Evolutionary conservation across 23 red algal genomes (phyloP).

Genomic region (Chondrus crispus): DNA sequence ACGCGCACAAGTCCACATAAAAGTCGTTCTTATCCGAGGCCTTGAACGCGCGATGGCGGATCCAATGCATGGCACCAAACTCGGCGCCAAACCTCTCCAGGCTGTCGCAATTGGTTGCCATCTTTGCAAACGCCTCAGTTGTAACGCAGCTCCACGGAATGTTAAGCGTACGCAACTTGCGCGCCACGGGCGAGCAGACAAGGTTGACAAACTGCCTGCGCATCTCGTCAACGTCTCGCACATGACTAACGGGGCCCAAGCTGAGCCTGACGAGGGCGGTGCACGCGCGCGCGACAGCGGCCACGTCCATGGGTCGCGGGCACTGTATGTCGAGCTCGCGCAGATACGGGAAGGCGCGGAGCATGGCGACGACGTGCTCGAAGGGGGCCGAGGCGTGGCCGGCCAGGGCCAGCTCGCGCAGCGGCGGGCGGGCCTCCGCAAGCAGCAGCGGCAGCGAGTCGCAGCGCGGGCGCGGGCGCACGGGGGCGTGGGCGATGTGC

Average conservation of each 20-base stretch:
- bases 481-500: neutral
- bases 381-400: slow-evolving; percentile 25
- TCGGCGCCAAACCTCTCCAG: slow-evolving; percentile 46
- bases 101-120: slow-evolving; percentile 18
- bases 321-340: slow-evolving; percentile 26
- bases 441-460: slow-evolving; percentile 16
- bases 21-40: neutral
- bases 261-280: slow-evolving; percentile 10
- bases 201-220: slow-evolving; percentile 40
- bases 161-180: slow-evolving; percentile 3
- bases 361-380: slow-evolving; percentile 57
- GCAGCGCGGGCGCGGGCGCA: neutral
- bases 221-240: slow-evolving; percentile 49
- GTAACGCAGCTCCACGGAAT: slow-evolving; percentile 49
- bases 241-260: neutral
- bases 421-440: slow-evolving; percentile 22
- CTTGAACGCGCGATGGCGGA: slow-evolving; percentile 42
- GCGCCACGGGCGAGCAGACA: slow-evolving; percentile 6
- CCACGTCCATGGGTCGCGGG: slow-evolving; percentile 51
- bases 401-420: slow-evolving; percentile 31
- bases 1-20: slow-evolving; percentile 15
- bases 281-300: slow-evolving; percentile 42
- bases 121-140: slow-evolving; percentile 30
- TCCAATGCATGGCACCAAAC: slow-evolving; percentile 66
- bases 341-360: slow-evolving; percentile 32